phyloP scores from a whole-genome alignment of 305 asterid genomes.

The Solanum chacoense region DNA sequence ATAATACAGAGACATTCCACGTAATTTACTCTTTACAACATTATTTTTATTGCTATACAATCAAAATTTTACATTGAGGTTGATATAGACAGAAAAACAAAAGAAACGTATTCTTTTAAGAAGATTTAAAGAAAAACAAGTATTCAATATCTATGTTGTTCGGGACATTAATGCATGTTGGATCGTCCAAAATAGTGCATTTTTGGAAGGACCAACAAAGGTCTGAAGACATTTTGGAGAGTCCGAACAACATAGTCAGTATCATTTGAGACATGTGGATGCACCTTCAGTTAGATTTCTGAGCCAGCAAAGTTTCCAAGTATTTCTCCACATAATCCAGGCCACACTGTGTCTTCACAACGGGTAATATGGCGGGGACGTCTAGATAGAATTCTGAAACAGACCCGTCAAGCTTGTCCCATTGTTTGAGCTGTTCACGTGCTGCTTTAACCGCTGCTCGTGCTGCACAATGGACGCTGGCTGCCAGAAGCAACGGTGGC shows the following conservation, averaged over 20 bases:
- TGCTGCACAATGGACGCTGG: constrained; percentile 61
- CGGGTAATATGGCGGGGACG: constrained; percentile 64
- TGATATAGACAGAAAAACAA: neutral
- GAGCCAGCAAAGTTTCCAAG: constrained; percentile 18
- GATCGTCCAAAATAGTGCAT: neutral
- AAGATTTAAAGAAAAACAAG: neutral
- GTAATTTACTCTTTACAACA: neutral
- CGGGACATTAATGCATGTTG: neutral
- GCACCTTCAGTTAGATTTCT: neutral
- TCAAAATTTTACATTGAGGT: neutral
- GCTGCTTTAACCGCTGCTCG: constrained; percentile 69
- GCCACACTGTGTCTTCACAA: constrained; percentile 59
- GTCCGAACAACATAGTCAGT: neutral
- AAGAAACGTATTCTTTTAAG: neutral
- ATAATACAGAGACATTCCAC: neutral
- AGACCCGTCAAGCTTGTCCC: constrained; percentile 38
- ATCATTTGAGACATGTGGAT: neutral
- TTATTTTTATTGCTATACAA: neutral
- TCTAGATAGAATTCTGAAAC: constrained; percentile 38
- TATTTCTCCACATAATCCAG: constrained; percentile 40
- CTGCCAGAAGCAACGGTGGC: constrained; percentile 69
- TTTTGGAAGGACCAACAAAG: neutral
- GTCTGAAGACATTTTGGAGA: neutral
- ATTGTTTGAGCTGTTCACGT: constrained; percentile 35
- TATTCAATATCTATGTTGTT: neutral